Percentiles rank a stretch among this genome's conserved stretches.
Conservation (phyloP, 305 asterid genomes). For the Salvia sclarea region DNA sequence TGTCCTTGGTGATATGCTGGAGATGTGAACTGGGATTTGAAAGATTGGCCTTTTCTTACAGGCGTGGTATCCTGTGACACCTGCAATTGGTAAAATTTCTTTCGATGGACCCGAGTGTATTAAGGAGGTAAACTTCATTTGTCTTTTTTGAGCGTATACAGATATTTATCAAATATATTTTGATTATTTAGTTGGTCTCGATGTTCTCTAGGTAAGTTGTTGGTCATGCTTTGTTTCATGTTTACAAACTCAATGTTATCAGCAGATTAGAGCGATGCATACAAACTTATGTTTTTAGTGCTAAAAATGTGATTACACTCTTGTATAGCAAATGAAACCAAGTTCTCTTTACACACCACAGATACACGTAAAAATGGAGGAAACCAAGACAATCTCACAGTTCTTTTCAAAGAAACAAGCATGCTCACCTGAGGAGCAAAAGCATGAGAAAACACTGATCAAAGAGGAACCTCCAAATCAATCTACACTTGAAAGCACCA, state of each 20-base stretch:
- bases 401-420: slow-evolving; percentile 65
- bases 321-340: background rate
- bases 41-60: slow-evolving; percentile 29
- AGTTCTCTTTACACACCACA: slow-evolving; percentile 22
- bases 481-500: slow-evolving; percentile 19
- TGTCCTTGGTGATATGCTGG: background rate
- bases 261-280: background rate
- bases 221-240: too few species aligned
- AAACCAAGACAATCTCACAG: slow-evolving; percentile 63
- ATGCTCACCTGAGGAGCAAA: slow-evolving; percentile 31
- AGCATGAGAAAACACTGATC: slow-evolving; percentile 32
- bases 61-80: slow-evolving; percentile 93
- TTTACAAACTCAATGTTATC: background rate
- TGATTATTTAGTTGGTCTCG: background rate
- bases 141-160: slow-evolving; percentile 7
- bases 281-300: background rate
- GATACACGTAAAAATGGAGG: slow-evolving; percentile 65
- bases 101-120: slow-evolving; percentile 86
- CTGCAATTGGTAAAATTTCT: slow-evolving; percentile 87
- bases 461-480: slow-evolving; percentile 44
- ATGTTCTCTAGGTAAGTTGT: background rate
- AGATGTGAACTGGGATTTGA: slow-evolving; percentile 1
- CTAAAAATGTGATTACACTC: background rate
- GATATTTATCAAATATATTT: background rate
- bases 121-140: slow-evolving; percentile 59